Conservation (phyloP, 139 green algal genomes). For the Picochlorum sp. region DNA sequence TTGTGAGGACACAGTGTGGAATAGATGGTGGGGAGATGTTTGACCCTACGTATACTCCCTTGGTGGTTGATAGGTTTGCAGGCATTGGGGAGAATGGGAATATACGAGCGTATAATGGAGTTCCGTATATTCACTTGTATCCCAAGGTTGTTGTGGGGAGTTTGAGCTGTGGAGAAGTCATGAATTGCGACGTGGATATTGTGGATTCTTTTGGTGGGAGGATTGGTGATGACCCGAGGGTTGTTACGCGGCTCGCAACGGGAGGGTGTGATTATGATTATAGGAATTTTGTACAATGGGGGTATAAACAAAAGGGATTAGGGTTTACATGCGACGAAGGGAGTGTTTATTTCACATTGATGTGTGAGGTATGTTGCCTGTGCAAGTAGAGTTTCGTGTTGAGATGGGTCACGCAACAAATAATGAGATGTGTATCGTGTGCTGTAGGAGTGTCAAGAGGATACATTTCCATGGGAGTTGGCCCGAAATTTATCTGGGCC, state of each 20-base stretch:
- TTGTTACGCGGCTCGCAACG: not conserved
- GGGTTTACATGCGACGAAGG: not conserved
- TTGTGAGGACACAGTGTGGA: too few species aligned
- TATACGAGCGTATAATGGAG: too few species aligned
- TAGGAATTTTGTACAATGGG: slow-evolving; percentile 7
- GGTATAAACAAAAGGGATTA: not conserved
- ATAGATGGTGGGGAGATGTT: too few species aligned
- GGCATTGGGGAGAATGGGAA: too few species aligned
- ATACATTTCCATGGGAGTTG: slow-evolving; percentile 8
- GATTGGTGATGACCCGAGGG: not conserved
- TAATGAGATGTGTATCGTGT: not conserved
- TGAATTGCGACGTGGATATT: too few species aligned
- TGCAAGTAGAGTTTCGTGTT: not conserved
- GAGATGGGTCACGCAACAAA: not conserved
- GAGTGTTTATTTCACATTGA: not conserved
- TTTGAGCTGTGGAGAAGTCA: too few species aligned
- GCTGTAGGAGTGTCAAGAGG: not conserved
- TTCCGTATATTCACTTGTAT: too few species aligned
- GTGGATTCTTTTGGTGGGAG: too few species aligned
- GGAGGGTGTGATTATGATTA: slow-evolving; percentile 11
- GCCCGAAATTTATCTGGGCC: slow-evolving; percentile 4
- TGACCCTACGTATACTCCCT: too few species aligned
- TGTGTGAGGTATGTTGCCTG: not conserved
- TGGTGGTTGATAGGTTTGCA: too few species aligned
- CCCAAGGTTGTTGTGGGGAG: too few species aligned